phyloP scores from a whole-genome alignment of 2,329 filamentous ascomycete genomes.

The Huntiella omanensis region DNA sequence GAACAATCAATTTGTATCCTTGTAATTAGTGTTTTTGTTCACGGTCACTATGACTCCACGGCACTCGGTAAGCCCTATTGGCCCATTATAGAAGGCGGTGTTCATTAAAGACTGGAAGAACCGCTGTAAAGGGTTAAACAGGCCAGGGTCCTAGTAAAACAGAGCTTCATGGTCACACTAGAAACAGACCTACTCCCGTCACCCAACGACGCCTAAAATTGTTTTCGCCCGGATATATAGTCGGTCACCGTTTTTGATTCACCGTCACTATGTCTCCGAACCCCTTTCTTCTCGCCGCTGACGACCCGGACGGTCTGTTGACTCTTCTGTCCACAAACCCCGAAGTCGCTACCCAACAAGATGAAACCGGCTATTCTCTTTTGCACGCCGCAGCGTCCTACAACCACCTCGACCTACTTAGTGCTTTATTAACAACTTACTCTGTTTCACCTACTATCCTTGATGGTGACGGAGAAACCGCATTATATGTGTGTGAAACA shows the following conservation, averaged over 20 bases:
- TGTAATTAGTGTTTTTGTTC: too few species aligned
- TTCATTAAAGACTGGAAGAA: too few species aligned
- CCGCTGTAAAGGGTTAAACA: too few species aligned
- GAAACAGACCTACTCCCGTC: background rate
- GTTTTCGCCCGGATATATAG: background rate
- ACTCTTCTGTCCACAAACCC: slow-evolving; percentile 56
- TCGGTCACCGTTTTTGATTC: too few species aligned
- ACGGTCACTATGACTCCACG: too few species aligned
- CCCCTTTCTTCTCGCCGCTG: slow-evolving; percentile 60
- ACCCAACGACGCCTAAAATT: background rate
- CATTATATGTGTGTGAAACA: slow-evolving; percentile 82
- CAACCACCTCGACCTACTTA: slow-evolving; percentile 65
- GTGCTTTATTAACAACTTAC: slow-evolving; percentile 56
- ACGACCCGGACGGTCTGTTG: slow-evolving; percentile 57
- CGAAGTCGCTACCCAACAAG: slow-evolving; percentile 58
- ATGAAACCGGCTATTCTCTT: slow-evolving; percentile 85
- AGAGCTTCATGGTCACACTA: too few species aligned
- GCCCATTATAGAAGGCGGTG: too few species aligned
- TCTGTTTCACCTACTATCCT: slow-evolving; percentile 60
- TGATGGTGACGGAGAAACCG: slow-evolving; percentile 85
- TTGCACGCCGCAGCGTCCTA: slow-evolving; percentile 89
- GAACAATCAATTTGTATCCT: too few species aligned
- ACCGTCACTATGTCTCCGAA: slow-evolving; percentile 31
- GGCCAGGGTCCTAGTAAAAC: too few species aligned
- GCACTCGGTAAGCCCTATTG: too few species aligned